Evolutionary conservation across 768 basidiomycete genomes (phyloP).

Genomic region (Phylloporus scabripes): DNA sequence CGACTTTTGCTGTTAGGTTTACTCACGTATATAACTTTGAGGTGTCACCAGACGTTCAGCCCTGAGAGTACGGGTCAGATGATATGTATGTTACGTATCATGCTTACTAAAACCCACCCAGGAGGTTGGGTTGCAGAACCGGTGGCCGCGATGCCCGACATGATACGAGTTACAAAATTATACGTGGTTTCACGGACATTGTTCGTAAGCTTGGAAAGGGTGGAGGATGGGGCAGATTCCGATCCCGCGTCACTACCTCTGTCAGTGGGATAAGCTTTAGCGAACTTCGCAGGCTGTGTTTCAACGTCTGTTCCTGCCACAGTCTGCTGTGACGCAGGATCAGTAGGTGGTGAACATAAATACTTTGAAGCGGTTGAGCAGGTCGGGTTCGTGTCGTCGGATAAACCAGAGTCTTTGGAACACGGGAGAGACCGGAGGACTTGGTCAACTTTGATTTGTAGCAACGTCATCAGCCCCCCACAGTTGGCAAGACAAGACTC

Average conservation of each 20-base stretch:
- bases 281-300: neutral
- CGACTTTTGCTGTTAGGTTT: neutral
- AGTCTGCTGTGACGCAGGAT: neutral
- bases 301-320: neutral
- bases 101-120: neutral
- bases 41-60: slow-evolving; percentile 27
- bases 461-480: neutral
- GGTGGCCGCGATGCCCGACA: neutral
- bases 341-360: neutral
- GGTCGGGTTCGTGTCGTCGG: neutral
- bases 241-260: neutral
- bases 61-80: neutral
- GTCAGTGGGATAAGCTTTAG: neutral
- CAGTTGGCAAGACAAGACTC: neutral
- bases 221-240: neutral
- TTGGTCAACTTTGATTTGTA: neutral
- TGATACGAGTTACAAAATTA: neutral
- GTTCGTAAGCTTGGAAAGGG: neutral
- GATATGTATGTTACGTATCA: neutral
- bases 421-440: no score
- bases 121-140: neutral
- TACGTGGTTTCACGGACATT: neutral
- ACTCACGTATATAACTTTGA: slow-evolving; percentile 34
- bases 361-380: neutral
- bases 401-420: no score